Percentiles rank a stretch among this genome's conserved stretches.
Conservation (phyloP, 2,329 filamentous ascomycete genomes). For the Neophaeococcomyces mojaviensis region DNA sequence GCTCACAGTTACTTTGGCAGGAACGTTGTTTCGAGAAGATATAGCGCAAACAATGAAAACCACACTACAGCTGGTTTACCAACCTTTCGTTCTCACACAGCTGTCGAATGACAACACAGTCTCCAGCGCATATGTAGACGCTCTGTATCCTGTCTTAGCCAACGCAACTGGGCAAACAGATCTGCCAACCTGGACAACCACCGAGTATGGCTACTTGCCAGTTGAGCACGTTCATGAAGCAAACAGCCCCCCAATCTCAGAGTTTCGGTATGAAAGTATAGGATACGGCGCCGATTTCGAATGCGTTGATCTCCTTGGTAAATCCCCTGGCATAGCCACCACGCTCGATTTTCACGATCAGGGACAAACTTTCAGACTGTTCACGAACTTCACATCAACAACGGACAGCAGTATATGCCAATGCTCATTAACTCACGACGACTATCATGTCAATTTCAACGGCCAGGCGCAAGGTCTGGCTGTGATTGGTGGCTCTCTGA, state of each 20-base stretch:
- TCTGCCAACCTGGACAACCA: constrained; percentile 10
- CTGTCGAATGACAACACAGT: not conserved
- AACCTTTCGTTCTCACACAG: too few species aligned
- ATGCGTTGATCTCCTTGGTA: not conserved
- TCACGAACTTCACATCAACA: not conserved
- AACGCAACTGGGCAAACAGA: not conserved
- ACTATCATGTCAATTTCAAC: too few species aligned
- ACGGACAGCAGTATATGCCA: not conserved
- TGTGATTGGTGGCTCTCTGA: too few species aligned
- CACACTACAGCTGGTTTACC: not conserved
- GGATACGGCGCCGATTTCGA: not conserved
- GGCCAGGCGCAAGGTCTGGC: too few species aligned
- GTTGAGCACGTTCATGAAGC: not conserved
- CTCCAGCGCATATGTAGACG: not conserved
- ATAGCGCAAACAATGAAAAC: not conserved
- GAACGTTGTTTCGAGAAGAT: constrained; percentile 34
- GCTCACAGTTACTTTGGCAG: constrained; percentile 45
- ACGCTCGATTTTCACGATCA: not conserved
- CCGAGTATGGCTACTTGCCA: not conserved
- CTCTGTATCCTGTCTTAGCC: not conserved
- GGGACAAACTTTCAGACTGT: not conserved
- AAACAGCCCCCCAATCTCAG: not conserved
- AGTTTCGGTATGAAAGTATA: not conserved
- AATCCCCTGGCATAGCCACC: not conserved
- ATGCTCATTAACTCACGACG: not conserved